Percentiles rank a stretch among this genome's conserved stretches.
Evolutionary conservation across 73 alveolate genomes (phyloP).

Genomic region (Paramecium bursaria): DNA sequence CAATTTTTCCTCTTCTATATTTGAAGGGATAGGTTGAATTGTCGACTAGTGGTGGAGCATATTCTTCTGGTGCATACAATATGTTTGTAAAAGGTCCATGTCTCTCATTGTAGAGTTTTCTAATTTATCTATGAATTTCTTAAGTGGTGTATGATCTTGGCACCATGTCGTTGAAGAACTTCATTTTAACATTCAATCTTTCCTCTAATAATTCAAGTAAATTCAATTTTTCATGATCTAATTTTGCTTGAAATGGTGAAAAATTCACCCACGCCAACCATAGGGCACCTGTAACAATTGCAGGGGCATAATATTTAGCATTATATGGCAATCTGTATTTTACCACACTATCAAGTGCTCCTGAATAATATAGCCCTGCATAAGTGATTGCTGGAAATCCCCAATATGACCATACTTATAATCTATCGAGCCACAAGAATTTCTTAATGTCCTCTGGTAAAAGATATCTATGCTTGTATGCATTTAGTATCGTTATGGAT

Average conservation of each 20-base stretch:
- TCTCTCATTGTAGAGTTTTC: slow-evolving; percentile 59
- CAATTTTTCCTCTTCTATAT: slow-evolving; percentile 49
- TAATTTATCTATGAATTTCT: slow-evolving; percentile 62
- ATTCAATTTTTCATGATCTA: slow-evolving; percentile 54
- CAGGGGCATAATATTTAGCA: no score
- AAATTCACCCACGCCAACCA: slow-evolving; percentile 41
- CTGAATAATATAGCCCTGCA: no score
- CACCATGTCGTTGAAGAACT: slow-evolving; percentile 47
- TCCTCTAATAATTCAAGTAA: slow-evolving; percentile 53
- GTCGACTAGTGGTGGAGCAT: slow-evolving; percentile 65
- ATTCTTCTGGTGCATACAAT: slow-evolving; percentile 61
- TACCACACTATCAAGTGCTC: no score
- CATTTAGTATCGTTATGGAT: slow-evolving; percentile 53
- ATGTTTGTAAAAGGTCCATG: slow-evolving; percentile 54
- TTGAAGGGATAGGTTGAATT: slow-evolving; percentile 47
- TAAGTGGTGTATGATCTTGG: slow-evolving; percentile 58
- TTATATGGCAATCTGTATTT: no score
- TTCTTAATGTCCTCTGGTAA: no score
- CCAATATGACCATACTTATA: no score
- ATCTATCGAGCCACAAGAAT: no score
- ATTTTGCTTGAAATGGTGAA: neutral
- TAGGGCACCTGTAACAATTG: no score
- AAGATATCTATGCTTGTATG: slow-evolving; percentile 58
- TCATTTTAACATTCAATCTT: slow-evolving; percentile 61
- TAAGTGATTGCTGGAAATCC: no score